phyloP scores from a whole-genome alignment of 176 grass and related monocot species.

The Cocos nucifera region DNA sequence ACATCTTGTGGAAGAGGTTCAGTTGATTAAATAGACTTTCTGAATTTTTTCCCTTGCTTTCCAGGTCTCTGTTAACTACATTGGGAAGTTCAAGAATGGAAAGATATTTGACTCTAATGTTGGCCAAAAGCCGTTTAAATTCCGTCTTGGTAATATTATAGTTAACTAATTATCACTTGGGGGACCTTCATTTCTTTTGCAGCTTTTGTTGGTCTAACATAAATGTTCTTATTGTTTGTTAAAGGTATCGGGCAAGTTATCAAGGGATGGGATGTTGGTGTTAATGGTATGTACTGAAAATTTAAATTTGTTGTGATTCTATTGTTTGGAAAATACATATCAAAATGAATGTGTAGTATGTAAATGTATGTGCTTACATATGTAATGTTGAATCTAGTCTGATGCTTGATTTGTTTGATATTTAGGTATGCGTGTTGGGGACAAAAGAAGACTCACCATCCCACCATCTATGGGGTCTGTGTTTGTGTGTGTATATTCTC shows the following conservation, averaged over 20 bases:
- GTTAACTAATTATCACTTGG: not conserved
- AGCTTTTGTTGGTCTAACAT: no score
- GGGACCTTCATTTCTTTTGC: no score
- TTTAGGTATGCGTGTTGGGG: conserved; percentile 86
- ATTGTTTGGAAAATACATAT: not conserved
- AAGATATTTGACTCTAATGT: conserved; percentile 78
- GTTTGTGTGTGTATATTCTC: not conserved
- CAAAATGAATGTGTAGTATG: not conserved
- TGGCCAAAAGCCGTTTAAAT: conserved; percentile 55
- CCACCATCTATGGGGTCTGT: conserved; percentile 78
- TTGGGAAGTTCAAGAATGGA: conserved; percentile 85
- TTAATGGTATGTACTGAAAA: conserved; percentile 40
- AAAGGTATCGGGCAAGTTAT: conserved; percentile 81
- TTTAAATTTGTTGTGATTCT: not conserved
- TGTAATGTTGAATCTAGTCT: not conserved
- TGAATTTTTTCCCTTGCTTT: not conserved
- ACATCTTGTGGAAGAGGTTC: no score
- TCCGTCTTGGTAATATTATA: conserved; percentile 62
- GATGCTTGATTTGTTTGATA: not conserved
- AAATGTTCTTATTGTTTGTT: conserved; percentile 5
- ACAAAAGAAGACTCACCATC: conserved; percentile 78
- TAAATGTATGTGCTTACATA: no score
- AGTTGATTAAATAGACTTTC: no score
- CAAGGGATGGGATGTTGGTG: conserved; percentile 84
- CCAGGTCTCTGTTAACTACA: conserved; percentile 76